Evolutionary conservation across 805 yeast genomes (phyloP).

Genomic region (Nakazawaea sp.): DNA sequence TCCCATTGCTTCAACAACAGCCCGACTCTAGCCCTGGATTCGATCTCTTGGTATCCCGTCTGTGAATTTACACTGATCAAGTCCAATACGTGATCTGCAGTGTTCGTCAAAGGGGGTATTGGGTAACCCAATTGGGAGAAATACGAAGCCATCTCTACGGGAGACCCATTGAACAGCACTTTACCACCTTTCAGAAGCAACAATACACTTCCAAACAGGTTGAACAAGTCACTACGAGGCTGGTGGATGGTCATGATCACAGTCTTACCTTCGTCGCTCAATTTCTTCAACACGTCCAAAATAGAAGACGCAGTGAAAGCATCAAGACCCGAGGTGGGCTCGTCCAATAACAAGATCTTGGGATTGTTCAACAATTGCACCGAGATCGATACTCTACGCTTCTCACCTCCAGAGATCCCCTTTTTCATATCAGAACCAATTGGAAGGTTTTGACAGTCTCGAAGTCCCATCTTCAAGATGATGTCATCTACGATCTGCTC

Average conservation of each 20-base stretch:
- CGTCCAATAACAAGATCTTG: conserved; percentile 60
- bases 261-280: conserved; percentile 48
- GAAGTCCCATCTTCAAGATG: conserved; percentile 49
- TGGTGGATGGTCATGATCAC: conserved; percentile 71
- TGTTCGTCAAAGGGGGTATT: conserved; percentile 50
- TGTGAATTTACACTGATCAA: conserved; percentile 39
- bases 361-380: conserved; percentile 63
- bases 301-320: conserved; percentile 62
- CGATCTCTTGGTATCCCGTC: conserved; percentile 30
- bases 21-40: conserved; percentile 33
- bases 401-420: conserved; percentile 66
- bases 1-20: conserved; percentile 32
- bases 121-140: conserved; percentile 37
- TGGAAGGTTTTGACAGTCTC: conserved; percentile 63
- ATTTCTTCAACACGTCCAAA: conserved; percentile 41
- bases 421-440: conserved; percentile 44
- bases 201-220: conserved; percentile 54
- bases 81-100: conserved; percentile 65
- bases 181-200: conserved; percentile 59
- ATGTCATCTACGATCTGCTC: conserved; percentile 37
- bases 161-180: conserved; percentile 54
- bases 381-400: conserved; percentile 68
- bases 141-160: conserved; percentile 34
- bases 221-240: conserved; percentile 60
- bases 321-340: conserved; percentile 78